phyloP scores from a whole-genome alignment of 352 stramenopile genomes.

The Plasmopara viticola region DNA sequence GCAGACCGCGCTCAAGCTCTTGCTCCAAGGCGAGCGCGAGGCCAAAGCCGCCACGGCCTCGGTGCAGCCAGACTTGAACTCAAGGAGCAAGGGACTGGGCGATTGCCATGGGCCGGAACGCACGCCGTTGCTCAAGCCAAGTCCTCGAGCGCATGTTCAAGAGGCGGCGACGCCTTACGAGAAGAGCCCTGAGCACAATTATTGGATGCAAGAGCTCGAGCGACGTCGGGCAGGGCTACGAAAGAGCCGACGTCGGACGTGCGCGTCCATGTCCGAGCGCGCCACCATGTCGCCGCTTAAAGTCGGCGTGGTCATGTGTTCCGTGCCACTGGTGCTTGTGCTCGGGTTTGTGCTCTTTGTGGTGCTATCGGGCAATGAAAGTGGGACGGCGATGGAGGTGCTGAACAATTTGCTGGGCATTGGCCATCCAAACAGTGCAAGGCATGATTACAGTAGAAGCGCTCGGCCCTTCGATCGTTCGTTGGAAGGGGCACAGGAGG shows the following conservation, averaged over 20 bases:
- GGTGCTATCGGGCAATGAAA: conserved; percentile 32
- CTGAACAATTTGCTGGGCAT: conserved; percentile 21
- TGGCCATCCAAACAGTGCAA: neutral
- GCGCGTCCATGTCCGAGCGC: conserved; percentile 31
- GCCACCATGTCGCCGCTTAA: conserved; percentile 45
- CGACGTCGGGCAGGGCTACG: conserved; percentile 32
- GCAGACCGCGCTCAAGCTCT: conserved; percentile 30
- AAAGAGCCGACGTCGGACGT: conserved; percentile 30
- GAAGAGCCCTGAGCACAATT: conserved; percentile 44
- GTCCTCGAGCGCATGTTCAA: conserved; percentile 10
- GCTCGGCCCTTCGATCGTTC: no score
- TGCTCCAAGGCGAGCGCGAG: conserved; percentile 22
- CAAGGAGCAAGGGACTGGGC: conserved; percentile 18
- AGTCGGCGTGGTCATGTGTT: conserved; percentile 62
- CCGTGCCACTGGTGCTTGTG: conserved; percentile 53
- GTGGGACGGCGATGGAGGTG: conserved; percentile 7
- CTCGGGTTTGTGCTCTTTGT: conserved; percentile 54
- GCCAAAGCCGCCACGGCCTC: conserved; percentile 1
- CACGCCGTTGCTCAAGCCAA: conserved; percentile 25
- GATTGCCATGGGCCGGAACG: conserved; percentile 16
- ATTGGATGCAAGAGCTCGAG: conserved; percentile 74
- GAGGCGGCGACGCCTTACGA: conserved; percentile 35
- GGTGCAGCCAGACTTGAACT: conserved; percentile 17
- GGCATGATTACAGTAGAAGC: neutral
- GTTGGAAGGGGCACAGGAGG: no score